Conservation (phyloP, 305 asterid genomes). For the Plantago lanceolata region DNA sequence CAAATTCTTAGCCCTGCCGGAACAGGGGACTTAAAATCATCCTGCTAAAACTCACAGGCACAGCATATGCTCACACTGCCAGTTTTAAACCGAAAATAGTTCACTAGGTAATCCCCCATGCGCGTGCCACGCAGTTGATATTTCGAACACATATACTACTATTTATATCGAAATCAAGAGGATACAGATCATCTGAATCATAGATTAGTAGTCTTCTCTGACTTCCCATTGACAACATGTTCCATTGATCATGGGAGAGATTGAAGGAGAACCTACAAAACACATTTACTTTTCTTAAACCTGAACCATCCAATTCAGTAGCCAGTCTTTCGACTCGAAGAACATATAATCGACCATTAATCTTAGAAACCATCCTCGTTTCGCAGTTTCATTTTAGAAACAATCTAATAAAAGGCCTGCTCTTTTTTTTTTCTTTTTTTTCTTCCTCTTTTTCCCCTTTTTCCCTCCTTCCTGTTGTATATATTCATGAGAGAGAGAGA, state of each 20-base stretch:
- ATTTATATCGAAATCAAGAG: neutral
- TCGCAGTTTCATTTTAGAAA: neutral
- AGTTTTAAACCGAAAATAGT: neutral
- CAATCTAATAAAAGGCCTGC: neutral
- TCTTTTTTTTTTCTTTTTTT: neutral
- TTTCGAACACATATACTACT: neutral
- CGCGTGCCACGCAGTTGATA: neutral
- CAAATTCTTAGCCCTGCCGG: neutral
- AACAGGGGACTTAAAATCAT: neutral
- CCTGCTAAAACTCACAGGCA: neutral
- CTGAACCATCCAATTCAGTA: slow-evolving; percentile 21
- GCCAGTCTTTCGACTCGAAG: neutral
- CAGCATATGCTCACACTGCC: neutral
- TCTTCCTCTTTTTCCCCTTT: slow-evolving; percentile 4
- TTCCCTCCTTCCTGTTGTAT: neutral
- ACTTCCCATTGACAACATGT: neutral
- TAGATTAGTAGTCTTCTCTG: neutral
- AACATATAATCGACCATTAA: too few relatives aligned
- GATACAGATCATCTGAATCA: neutral
- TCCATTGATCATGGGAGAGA: neutral
- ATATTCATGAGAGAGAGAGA: slow-evolving; percentile 18
- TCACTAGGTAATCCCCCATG: neutral
- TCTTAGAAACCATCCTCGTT: neutral
- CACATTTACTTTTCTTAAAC: slow-evolving; percentile 17
- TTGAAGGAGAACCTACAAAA: slow-evolving; percentile 1